Percentiles rank a stretch among this genome's conserved stretches.
These are phyloP conservation scores for Podospora bellae-mahoneyi DNA, from an alignment of 495 filamentous ascomycete genomes.

Conservation along the genomic window DNA sequence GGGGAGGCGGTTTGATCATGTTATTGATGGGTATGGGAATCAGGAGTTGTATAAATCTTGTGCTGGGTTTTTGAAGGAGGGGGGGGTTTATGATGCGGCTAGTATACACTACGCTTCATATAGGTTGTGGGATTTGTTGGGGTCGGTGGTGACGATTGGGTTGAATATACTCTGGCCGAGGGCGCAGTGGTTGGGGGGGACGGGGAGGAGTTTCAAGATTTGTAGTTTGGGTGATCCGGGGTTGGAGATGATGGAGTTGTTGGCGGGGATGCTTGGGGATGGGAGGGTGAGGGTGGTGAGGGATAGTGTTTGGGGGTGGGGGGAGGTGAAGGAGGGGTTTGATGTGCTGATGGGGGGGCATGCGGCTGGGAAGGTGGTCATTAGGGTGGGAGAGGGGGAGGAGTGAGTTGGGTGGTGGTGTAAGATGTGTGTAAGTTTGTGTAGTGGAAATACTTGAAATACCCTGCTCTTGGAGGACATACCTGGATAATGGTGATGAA, in stretches of 20 bases:
- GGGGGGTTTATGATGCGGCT: constrained; percentile 34
- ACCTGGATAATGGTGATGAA: no score
- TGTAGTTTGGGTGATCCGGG: constrained; percentile 29
- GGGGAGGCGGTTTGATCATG: constrained; percentile 28
- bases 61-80: constrained; percentile 31
- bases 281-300: constrained; percentile 31
- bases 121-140: constrained; percentile 24
- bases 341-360: constrained; percentile 27
- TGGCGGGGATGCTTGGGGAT: constrained; percentile 30
- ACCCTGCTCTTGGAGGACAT: neutral
- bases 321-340: constrained; percentile 32
- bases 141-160: constrained; percentile 24
- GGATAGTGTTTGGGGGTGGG: constrained; percentile 32
- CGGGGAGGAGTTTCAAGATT: constrained; percentile 30
- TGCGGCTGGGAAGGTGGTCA: constrained; percentile 35
- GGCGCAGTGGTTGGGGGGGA: constrained; percentile 31
- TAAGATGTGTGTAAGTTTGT: neutral
- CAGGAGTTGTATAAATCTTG: constrained; percentile 33
- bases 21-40: constrained; percentile 36
- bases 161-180: constrained; percentile 33
- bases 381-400: constrained; percentile 23
- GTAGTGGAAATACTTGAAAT: neutral
- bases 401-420: neutral
- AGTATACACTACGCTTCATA: constrained; percentile 27
- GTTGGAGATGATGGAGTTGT: constrained; percentile 28